Conservation (phyloP, 1,284 basidiomycete genomes). For the Cryptococcus floricola region DNA sequence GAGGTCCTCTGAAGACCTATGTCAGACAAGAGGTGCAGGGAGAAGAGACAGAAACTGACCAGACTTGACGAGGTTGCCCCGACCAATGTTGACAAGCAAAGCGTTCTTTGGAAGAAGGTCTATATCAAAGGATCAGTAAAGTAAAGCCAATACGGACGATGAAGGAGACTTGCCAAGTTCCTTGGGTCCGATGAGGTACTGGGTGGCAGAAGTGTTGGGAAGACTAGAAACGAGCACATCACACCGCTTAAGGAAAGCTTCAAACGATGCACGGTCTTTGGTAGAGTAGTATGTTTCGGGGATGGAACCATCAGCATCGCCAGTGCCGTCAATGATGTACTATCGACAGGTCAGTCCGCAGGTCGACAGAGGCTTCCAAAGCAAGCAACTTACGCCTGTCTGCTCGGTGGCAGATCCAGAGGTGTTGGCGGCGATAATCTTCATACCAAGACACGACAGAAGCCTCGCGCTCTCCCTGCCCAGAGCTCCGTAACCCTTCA, state of each 20-base stretch:
- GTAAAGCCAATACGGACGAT: neutral
- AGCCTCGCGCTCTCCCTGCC: conserved; percentile 41
- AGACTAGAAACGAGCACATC: conserved; percentile 42
- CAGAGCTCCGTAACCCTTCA: conserved; percentile 30
- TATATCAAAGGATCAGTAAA: neutral
- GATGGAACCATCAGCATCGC: neutral
- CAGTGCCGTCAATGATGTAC: neutral
- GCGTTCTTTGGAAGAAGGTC: conserved; percentile 30
- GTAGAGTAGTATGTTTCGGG: conserved; percentile 30
- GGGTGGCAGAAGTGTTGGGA: conserved; percentile 11
- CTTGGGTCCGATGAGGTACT: neutral
- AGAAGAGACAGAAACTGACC: conserved; percentile 16
- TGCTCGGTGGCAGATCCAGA: conserved; percentile 12
- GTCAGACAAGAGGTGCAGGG: neutral
- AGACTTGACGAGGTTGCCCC: conserved; percentile 38
- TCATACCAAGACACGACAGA: conserved; percentile 29
- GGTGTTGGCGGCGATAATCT: conserved; percentile 45
- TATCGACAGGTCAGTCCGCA: neutral
- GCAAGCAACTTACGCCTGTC: conserved; percentile 1
- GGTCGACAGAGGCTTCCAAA: neutral
- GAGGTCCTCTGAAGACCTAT: conserved; percentile 14
- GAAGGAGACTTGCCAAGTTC: neutral
- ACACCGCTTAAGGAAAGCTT: conserved; percentile 26
- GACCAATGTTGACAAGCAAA: conserved; percentile 46
- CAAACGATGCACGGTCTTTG: conserved; percentile 26